These are phyloP conservation scores for Polytrichum commune DNA, from an alignment of 225 moss, liverwort and hornwort species.

Conservation along the genomic window DNA sequence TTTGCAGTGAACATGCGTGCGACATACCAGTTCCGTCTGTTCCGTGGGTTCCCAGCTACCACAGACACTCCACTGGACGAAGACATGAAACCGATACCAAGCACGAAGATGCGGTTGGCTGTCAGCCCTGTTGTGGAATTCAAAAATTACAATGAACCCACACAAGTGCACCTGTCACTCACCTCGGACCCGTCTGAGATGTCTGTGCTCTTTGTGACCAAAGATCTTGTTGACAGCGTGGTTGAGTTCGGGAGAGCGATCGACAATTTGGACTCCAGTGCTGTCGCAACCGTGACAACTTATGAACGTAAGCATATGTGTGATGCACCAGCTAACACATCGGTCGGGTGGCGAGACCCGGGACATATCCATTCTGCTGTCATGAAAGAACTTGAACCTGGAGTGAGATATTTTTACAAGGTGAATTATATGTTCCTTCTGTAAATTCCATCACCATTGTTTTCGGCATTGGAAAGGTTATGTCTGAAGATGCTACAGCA, in stretches of 20 bases:
- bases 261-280: constrained; percentile 10
- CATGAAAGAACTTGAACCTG: constrained; percentile 28
- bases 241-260: constrained; percentile 28
- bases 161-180: constrained; percentile 50
- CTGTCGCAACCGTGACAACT: constrained; percentile 18
- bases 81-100: constrained; percentile 17
- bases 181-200: constrained; percentile 38
- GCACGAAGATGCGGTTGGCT: constrained; percentile 19
- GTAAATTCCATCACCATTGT: not conserved
- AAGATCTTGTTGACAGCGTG: constrained; percentile 16
- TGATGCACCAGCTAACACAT: constrained; percentile 42
- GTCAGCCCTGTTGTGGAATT: constrained; percentile 27
- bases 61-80: constrained; percentile 6
- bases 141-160: constrained; percentile 44
- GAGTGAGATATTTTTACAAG: constrained; percentile 56
- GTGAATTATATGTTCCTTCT: constrained; percentile 2
- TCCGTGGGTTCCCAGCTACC: constrained; percentile 4
- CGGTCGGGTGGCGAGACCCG: constrained; percentile 48
- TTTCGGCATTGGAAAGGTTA: not conserved
- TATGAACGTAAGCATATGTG: constrained; percentile 46
- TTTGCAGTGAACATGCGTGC: constrained; percentile 14
- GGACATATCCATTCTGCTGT: constrained; percentile 44
- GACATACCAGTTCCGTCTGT: constrained; percentile 2
- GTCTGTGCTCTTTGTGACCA: constrained; percentile 52
- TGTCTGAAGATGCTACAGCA: not conserved